These are phyloP conservation scores for Saturnispora sekii DNA, from an alignment of 805 yeast genomes.

Conservation along the genomic window DNA sequence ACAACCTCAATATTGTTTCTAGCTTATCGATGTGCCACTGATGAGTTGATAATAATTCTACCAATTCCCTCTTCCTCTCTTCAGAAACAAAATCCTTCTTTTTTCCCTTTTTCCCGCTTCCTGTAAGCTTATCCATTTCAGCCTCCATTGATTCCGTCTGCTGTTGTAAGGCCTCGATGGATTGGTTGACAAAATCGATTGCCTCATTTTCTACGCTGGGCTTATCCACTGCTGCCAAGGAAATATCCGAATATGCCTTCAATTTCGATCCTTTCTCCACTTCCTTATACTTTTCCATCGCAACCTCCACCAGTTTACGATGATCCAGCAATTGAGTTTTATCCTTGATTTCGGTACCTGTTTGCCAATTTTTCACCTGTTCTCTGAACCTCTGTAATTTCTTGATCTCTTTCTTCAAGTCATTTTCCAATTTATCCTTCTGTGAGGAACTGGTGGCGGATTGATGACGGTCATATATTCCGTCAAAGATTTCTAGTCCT, in stretches of 20 bases:
- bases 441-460: conserved; percentile 37
- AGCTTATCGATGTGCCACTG: conserved; percentile 68
- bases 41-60: conserved; percentile 62
- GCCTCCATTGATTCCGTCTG: conserved; percentile 75
- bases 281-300: conserved; percentile 54
- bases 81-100: conserved; percentile 33
- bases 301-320: conserved; percentile 30
- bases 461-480: conserved; percentile 44
- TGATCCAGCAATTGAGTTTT: conserved; percentile 38
- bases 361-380: conserved; percentile 50
- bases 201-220: conserved; percentile 74
- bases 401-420: conserved; percentile 51
- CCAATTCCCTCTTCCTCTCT: conserved; percentile 47
- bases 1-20: conserved; percentile 63
- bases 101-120: conserved; percentile 44
- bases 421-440: conserved; percentile 47
- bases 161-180: conserved; percentile 68
- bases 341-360: conserved; percentile 43
- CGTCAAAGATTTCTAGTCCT: conserved; percentile 47
- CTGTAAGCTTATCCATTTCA: conserved; percentile 45
- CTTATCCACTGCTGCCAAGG: conserved; percentile 36
- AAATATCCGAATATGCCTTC: conserved; percentile 50
- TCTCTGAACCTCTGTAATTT: conserved; percentile 50
- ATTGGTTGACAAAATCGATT: conserved; percentile 53
- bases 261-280: conserved; percentile 48